Conservation (phyloP, 2,329 filamentous ascomycete genomes). For the Hymenoscyphus scutula region DNA sequence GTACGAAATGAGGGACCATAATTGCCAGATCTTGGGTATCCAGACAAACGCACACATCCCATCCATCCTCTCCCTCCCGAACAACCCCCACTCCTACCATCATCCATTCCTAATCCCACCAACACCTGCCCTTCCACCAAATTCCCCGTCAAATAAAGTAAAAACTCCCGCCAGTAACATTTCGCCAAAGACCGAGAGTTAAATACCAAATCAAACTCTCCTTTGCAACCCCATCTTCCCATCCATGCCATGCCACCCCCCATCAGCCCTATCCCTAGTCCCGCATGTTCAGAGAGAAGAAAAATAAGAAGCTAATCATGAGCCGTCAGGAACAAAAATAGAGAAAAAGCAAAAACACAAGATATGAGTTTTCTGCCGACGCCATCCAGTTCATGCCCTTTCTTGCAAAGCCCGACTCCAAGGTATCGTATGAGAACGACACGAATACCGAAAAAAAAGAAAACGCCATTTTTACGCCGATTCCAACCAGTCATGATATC, state of each 20-base stretch:
- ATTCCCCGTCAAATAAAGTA: conserved; percentile 1
- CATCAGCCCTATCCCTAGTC: conserved; percentile 15
- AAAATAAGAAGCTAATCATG: conserved; percentile 17
- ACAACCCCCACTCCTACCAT: conserved; percentile 17
- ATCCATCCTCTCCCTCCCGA: conserved; percentile 2
- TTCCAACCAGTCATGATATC: conserved; percentile 34
- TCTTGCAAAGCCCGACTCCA: conserved; percentile 30
- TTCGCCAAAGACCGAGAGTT: background rate
- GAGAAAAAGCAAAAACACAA: conserved; percentile 20
- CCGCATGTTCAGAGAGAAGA: background rate
- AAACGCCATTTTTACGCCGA: conserved; percentile 23
- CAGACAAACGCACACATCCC: background rate
- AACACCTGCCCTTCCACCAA: conserved; percentile 14
- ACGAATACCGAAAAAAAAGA: conserved; percentile 28
- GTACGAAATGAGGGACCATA: conserved; percentile 14
- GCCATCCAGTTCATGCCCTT: conserved; percentile 31
- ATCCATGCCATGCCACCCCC: conserved; percentile 7
- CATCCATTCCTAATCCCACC: conserved; percentile 15
- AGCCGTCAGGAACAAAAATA: conserved; percentile 21
- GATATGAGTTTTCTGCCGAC: conserved; percentile 32
- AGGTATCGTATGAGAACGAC: conserved; percentile 29
- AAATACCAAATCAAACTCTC: background rate
- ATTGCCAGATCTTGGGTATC: conserved; percentile 7
- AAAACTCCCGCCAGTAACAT: background rate
- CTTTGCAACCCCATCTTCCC: conserved; percentile 1